Evolutionary conservation across 192 early-diverging fungal genomes (phyloP), one percentile per base, ranked within the genome.

Genomic region (Funneliformis geosporum): DNA sequence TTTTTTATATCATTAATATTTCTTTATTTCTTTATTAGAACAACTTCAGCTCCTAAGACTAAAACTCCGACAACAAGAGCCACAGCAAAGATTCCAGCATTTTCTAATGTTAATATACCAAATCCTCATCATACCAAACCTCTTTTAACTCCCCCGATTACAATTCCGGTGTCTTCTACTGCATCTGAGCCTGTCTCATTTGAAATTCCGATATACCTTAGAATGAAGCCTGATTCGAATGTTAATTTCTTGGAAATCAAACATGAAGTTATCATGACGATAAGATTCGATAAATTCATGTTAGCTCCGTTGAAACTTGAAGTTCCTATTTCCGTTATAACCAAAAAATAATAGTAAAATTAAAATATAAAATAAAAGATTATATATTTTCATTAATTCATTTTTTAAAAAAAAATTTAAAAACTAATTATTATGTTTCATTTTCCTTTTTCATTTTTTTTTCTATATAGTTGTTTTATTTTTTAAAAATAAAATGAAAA

Each of bases 201-300:
- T 70, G 77, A 79, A 79, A 79, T 79, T 70, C 77, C 77, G 10
- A 70, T 79, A 14, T 6, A 33, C 40, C 39, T 12, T 12, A 33
- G 40, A 40, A 79, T 79, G 77, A 79, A 79, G 40, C 67, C 67
- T 27, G 67, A 79, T 60, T 70, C 67, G 4, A 79, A 79, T 60
- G 64, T 60, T 6, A 42, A 46, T 7, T 70, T 79, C 14, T 79
- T 79, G 77, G 77, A 79, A 60, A 60, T 79, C 9, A 79, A 79
- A 70, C 77, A 79, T 69, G 77, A 79, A 50, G 8, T 79, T 39
- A 60, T 79, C 1, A 62, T 79, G 77, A 79, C 77, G 25, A 70
- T 79, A 59, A 79, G 68, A 38, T 79, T 79, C 28, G 77, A 79
- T 50, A 79, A 79, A 60, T 79, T 79, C 44, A 68, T 79, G 77